Base-by-base conservation (phyloP, 1,139 yeast species). In the Candida labiduridarum region DNA sequence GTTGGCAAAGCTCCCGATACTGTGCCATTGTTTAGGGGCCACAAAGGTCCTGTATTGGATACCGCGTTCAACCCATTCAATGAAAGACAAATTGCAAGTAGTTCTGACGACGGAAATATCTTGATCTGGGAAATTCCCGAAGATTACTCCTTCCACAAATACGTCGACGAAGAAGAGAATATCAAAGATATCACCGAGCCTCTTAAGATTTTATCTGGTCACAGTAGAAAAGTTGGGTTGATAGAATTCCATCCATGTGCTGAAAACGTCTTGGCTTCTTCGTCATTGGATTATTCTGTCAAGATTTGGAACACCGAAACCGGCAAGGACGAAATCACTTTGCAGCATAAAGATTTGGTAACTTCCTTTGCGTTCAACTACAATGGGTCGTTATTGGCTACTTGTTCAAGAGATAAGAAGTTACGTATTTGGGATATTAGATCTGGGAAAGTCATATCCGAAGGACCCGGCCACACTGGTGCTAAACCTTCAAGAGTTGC, bases 1-100 rank as follows among this genome's bases (percentile, higher is more conserved):
- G 86, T 83, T 16, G 98, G 98, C n/a, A 94, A 91, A 67, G 85
- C 94, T 9, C 98, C 97, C 5, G 99, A 94, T 61, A 83, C 87
- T 53, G 94, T 91, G 45, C 94, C 98, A 1, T 78, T 94, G 59
- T 94, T 92, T 68, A 83, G 97, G 62, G 99, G 99, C 16, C 98
- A 94, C 67, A 88, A 94, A 47, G 97, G 96, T 9, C 87, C 96
- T 7, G 97, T 94, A 25, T 78, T 92, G 60, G 99, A 94, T 67
- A 92, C 98, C 0, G 96, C 90, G 47, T 94, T 87, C 76, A 89
- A 91, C 68, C 98, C 98, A 1, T 94, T 92, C 68, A 82, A 92
- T 66, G 84, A 83, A 52, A 76, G 80, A 57, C 80, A 84, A 61
- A 72, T 94, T 45, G 96, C 86, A 9, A 87, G 96, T 52, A 87